Evolutionary conservation across 768 basidiomycete genomes (phyloP).

Genomic region (Mycena amicta): DNA sequence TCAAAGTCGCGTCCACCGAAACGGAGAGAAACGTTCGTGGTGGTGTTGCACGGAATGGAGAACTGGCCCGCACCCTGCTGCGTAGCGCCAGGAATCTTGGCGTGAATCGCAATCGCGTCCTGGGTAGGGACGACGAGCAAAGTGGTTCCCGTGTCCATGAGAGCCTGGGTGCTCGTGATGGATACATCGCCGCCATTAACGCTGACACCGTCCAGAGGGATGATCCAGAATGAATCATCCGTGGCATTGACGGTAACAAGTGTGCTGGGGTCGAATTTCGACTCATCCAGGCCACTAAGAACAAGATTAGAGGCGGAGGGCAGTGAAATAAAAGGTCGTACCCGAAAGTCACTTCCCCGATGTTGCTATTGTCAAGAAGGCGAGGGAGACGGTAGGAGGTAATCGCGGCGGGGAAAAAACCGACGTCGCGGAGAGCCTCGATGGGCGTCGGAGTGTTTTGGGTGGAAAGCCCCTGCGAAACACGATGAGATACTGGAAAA

Average conservation of each 20-base stretch:
- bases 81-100: slow-evolving; percentile 17
- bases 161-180: background rate
- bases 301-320: too few relatives aligned
- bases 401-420: slow-evolving; percentile 56
- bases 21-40: slow-evolving; percentile 11
- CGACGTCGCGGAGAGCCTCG: slow-evolving; percentile 52
- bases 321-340: too few relatives aligned
- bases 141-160: slow-evolving; percentile 23
- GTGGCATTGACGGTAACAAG: slow-evolving; percentile 69
- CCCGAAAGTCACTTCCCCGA: slow-evolving; percentile 78
- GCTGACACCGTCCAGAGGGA: slow-evolving; percentile 6
- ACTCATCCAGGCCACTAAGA: slow-evolving; percentile 68
- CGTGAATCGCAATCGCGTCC: slow-evolving; percentile 14
- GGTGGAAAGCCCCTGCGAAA: slow-evolving; percentile 48
- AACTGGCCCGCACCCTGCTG: slow-evolving; percentile 7
- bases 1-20: slow-evolving; percentile 16
- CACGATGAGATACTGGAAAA: background rate
- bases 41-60: slow-evolving; percentile 26
- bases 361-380: slow-evolving; percentile 51
- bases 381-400: slow-evolving; percentile 71
- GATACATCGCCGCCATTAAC: slow-evolving; percentile 5
- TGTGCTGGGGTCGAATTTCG: slow-evolving; percentile 65
- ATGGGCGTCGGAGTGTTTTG: slow-evolving; percentile 57
- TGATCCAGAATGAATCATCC: slow-evolving; percentile 67
- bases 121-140: slow-evolving; percentile 6